Evolutionary conservation across 768 basidiomycete genomes (phyloP), one percentile per base, ranked within the genome.

Genomic region (Auriscalpium orientale): DNA sequence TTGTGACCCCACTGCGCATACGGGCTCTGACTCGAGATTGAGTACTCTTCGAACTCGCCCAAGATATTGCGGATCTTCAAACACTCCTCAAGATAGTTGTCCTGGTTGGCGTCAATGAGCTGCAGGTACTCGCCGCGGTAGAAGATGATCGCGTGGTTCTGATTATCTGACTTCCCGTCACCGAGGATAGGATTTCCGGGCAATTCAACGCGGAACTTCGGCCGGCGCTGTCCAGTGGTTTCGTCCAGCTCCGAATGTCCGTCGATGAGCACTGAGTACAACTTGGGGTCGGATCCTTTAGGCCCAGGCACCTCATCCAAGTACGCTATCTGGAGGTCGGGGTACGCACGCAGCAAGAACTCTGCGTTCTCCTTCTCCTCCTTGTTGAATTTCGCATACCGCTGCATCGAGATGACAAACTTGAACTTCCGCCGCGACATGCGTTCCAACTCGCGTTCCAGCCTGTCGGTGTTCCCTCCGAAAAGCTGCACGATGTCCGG

Each of bases 381-480:
- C 76, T 98, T 97, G 80, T 92, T 97, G 78, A 98, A 98, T 74
- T 98, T 98, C 67, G 91, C 84, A 77, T 92, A 98, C 13, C 97
- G 89, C 71, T 98, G 97, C 97, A 98, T 98, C 38, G 97, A 95
- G 56, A 98, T 89, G 58, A 89, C 78, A 66, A 98, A 95, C 74
- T 98, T 98, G 85, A 98, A 98, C 74, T 99, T 99, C 67, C 95
- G 83, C 53, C 94, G 82, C 2, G 95, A 83, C 97, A 98, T 98
- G 51, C 92, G 82, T 70, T 98, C 97, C 53, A 99, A 76, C 72
- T 99, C 95, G 45, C 91, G 84, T 72, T 98, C 97, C 44, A 99
- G 81, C 56, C 87, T 83, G 68, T 98, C 95, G 9, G 97, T 97
- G 74, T 95, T 98, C 5, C 95, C 95, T 43, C 91, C 93, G 72